Evolutionary conservation across 2,329 filamentous ascomycete species (phyloP), one percentile per base, ranked within the genome.

Genomic region (Septoria petroselini): DNA sequence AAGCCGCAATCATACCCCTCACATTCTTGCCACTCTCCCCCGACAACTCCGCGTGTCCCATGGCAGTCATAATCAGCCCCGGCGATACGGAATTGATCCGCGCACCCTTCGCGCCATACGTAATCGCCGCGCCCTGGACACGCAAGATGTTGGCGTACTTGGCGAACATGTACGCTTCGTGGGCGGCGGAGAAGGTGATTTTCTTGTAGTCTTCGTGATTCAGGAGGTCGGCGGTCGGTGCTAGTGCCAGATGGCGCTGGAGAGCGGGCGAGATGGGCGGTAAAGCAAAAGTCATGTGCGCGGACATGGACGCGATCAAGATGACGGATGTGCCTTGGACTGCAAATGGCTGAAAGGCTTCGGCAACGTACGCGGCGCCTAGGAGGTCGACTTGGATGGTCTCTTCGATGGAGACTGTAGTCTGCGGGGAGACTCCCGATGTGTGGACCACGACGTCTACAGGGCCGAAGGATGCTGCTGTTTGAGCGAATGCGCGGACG

Each of bases 131-230:
- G 1, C 27, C 51, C 23, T 50, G 23, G n/a, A 50, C 47, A 3
- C 51, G 51, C 3, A 54, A 37, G 17, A 41, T 46, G 15, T 54
- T 47, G 1, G 51, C 47, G 8, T 21, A 41, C 27, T 54, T 54
- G 15, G 46, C 44, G 33, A 50, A 31, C 12, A 15, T 18, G 37
- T 54, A 54, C 14, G 51, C 46, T 14, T 34, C 18, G 1, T 31
- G 29, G 8, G 17, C 17, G 12, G 18, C 31, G 1, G 7, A 2
- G 7, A 21, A 6, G 7, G 25, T n/a, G 14, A 34, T 21, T 4
- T 21, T 12, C 23, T 37, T 25, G n/a, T 38, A 37, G 18, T 38
- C 27, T 3, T 17, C 4, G 21, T 40, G 15, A 4, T 31, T 11
- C 12, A 43, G 27, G 6, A 53, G 35, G 6, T 39, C n/a, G 3